phyloP scores from a whole-genome alignment of 2,329 filamentous ascomycete species.

The Cercospora citrullina region DNA sequence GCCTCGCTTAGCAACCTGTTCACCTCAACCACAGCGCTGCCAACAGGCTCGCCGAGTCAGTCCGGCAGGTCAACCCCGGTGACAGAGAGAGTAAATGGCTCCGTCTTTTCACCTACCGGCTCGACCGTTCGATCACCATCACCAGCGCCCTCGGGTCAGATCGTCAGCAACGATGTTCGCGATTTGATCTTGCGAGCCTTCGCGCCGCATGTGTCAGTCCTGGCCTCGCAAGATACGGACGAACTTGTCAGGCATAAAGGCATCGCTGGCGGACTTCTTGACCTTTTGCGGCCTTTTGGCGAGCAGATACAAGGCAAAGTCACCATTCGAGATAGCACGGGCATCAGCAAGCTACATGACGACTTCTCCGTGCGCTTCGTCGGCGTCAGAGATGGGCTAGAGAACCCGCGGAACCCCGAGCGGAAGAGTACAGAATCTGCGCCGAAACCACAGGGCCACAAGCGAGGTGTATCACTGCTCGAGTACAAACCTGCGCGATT shows the following conservation, averaged over 20 bases:
- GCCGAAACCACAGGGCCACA: not conserved
- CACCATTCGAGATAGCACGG: slow-evolving; percentile 84
- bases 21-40: slow-evolving; percentile 51
- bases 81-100: slow-evolving; percentile 39
- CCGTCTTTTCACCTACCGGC: slow-evolving; percentile 47
- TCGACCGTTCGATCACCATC: slow-evolving; percentile 44
- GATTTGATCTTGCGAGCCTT: slow-evolving; percentile 78
- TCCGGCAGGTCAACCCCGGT: slow-evolving; percentile 46
- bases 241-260: slow-evolving; percentile 79
- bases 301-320: slow-evolving; percentile 86
- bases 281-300: slow-evolving; percentile 86
- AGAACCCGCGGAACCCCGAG: slow-evolving; percentile 39
- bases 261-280: slow-evolving; percentile 76
- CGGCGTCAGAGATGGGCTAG: slow-evolving; percentile 60
- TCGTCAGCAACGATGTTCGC: slow-evolving; percentile 54
- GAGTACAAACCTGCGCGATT: slow-evolving; percentile 43
- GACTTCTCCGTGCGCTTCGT: slow-evolving; percentile 89
- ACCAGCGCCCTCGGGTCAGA: slow-evolving; percentile 42
- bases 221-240: slow-evolving; percentile 84
- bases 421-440: slow-evolving; percentile 43
- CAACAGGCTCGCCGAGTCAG: slow-evolving; percentile 41
- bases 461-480: slow-evolving; percentile 27
- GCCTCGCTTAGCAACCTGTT: slow-evolving; percentile 55
- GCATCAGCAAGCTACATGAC: slow-evolving; percentile 77
- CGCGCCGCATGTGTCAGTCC: slow-evolving; percentile 83